Base-by-base conservation (phyloP, 805 yeast species). In the Candida loeiensis region DNA sequence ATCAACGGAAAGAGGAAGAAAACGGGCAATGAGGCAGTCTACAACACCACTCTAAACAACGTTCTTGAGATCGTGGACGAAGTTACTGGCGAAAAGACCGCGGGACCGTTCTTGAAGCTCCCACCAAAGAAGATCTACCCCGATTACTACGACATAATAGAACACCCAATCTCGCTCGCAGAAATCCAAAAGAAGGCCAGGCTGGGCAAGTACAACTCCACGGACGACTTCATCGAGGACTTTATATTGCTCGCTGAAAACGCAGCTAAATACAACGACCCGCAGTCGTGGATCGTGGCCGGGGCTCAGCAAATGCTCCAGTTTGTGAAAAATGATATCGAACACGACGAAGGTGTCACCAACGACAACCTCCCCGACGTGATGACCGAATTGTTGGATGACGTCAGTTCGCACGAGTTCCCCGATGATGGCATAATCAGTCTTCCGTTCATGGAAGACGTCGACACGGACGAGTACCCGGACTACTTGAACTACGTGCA, bases 401-500 rank as follows among this genome's bases (percentile, higher is more conserved):
- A 66, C 15, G 62, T 76, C 24, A 65, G 72, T 4, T 57, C 61
- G 37, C 66, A 68, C 48, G 73, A 73, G 39, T 69, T 69, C 34
- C 67, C 74, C 4, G 77, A 73, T 15, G 64, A 76, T 21, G 77
- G 78, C 9, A 59, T 65, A 35, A 67, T 83, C 29, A 75, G 85
- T 44, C 84, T 75, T 11, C 85, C 95, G 0, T 90, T 89, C 56
- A 57, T 84, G 65, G 85, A 80, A 22, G 82, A 80, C 40, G 93
- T 91, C 2, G 79, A 80, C 52, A 74, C 73, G 22, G 75, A 76
- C 11, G 77, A 75, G 43, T 82, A 84, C 51, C 95, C 96, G 1
- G 95, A 85, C 52, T 90, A 90, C 64, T 82, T 82, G 61, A 73
- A 77, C 46, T 66, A 85, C 5, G 80, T 91, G 32, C 73, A 77